These are phyloP conservation scores for Mycocentrospora acerina DNA, from an alignment of 2,329 filamentous ascomycete genomes.

Conservation along the genomic window DNA sequence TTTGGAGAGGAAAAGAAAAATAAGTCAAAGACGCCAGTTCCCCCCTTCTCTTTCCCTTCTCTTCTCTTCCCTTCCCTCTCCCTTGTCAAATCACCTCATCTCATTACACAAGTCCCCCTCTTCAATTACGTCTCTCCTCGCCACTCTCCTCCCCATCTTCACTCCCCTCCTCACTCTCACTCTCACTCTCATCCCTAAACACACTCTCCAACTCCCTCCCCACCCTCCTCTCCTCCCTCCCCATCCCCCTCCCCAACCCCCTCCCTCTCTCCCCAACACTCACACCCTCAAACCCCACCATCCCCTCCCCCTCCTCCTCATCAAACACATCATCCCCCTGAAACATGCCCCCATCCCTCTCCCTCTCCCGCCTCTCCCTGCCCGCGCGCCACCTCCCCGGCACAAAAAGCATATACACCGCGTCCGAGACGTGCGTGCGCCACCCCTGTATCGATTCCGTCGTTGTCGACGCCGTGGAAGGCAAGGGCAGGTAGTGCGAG, in stretches of 20 bases:
- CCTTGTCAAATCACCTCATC: too few relatives aligned
- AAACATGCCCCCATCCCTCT: conserved; percentile 31
- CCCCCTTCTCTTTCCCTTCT: too few relatives aligned
- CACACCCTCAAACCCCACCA: conserved; percentile 49
- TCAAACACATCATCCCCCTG: conserved; percentile 45
- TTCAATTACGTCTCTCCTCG: too few relatives aligned
- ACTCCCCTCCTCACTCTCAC: conserved; percentile 48
- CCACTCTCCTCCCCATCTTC: too few relatives aligned
- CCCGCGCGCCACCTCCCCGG: conserved; percentile 32
- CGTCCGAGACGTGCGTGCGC: conserved; percentile 40
- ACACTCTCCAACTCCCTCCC: conserved; percentile 79
- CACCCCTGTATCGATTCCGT: conserved; percentile 20
- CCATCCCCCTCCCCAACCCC: conserved; percentile 42
- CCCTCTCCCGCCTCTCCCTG: too few relatives aligned
- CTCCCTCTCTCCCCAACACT: conserved; percentile 40
- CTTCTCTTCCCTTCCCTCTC: too few relatives aligned
- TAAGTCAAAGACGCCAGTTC: too few relatives aligned
- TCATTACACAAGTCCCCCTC: too few relatives aligned
- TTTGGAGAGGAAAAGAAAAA: too few relatives aligned
- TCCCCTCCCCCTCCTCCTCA: conserved; percentile 49
- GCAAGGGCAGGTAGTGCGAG: conserved; percentile 47
- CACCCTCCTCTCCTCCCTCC: conserved; percentile 61
- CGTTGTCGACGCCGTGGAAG: conserved; percentile 15
- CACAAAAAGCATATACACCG: conserved; percentile 36
- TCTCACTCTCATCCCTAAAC: conserved; percentile 72